These are phyloP conservation scores for Schwanniomyces pseudopolymorphus DNA, from an alignment of 805 yeast genomes.

Conservation along the genomic window DNA sequence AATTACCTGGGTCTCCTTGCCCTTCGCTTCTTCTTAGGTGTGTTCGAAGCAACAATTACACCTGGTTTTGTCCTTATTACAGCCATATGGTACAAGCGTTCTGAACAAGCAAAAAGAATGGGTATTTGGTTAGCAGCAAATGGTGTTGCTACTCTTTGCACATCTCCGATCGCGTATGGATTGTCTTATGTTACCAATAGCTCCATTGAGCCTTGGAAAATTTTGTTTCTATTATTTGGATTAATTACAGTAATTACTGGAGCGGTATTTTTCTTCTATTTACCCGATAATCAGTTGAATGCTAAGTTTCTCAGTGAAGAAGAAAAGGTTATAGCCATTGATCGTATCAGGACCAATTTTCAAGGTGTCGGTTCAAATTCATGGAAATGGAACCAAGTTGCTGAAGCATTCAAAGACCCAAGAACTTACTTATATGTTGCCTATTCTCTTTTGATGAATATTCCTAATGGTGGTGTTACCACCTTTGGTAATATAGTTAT, in stretches of 20 bases:
- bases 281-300: constrained; percentile 31
- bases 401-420: constrained; percentile 48
- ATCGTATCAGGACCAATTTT: constrained; percentile 42
- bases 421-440: constrained; percentile 10
- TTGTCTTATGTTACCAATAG: constrained; percentile 8
- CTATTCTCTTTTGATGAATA: neutral
- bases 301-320: constrained; percentile 44
- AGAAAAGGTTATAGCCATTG: constrained; percentile 44
- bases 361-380: constrained; percentile 43
- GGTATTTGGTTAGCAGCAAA: constrained; percentile 35
- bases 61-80: constrained; percentile 11
- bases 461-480: constrained; percentile 4
- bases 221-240: constrained; percentile 43
- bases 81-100: constrained; percentile 12
- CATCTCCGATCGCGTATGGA: constrained; percentile 35
- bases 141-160: constrained; percentile 34
- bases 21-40: constrained; percentile 11
- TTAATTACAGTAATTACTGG: constrained; percentile 32
- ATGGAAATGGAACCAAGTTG: constrained; percentile 54
- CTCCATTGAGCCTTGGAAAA: constrained; percentile 35
- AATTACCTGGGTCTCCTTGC: constrained; percentile 5
- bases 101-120: constrained; percentile 30
- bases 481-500: constrained; percentile 4
- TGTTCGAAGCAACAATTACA: constrained; percentile 19
- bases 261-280: constrained; percentile 23